Base-by-base conservation (phyloP, 306 rosid species). In the Psophocarpus tetragonolobus region DNA sequence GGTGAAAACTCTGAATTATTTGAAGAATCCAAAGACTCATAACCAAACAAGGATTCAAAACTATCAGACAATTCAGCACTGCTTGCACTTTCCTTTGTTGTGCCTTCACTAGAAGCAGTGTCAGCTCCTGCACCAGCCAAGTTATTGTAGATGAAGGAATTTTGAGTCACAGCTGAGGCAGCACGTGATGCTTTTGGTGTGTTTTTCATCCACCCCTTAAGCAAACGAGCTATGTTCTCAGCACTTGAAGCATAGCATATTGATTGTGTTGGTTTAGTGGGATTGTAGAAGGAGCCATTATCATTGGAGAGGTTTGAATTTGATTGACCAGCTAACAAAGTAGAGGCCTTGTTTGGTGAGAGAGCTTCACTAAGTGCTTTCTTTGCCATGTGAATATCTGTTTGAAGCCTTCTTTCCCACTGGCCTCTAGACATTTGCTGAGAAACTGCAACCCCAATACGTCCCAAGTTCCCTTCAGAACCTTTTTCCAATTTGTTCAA, bases 391-490 rank as follows among this genome's bases (percentile, higher is more conserved):
- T 87, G 83, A 26, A 95, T 92, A 30, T 95, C 89, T 0, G 97
- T 92, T 85, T 95, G 98, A 29, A 95, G 97, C 80, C 97, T 87
- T 63, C 92, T 89, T 83, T 95, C 98, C 98, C 98, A 95, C 44
- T 95, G 98, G 4, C 98, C 98, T 86, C 97, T 84, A 1, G 92
- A 48, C 74, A 85, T 82, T 71, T 88, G 51, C 48, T 81, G 86
- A 50, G 96, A 80, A 61, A 62, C 39, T 18, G 87, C 81, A 17
- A 72, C 73, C 6, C 82, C 92, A 5, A 0, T 10, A 14, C 73
- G 78, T 57, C 80, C 83, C 1, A 76, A 50, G 14, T 27, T 68
- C 13, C 60, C 82, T 39, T 51, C 26, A 26, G 38, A n/a, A 38
- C 80, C 71, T 61, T 85, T 4, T 41, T 90, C 86, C 39, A 86